A percentile compares a stretch with the other conserved stretches of the same genome.
phyloP scores from a whole-genome alignment of 2,329 filamentous ascomycete genomes.

The Nigrograna mackinnonii region DNA sequence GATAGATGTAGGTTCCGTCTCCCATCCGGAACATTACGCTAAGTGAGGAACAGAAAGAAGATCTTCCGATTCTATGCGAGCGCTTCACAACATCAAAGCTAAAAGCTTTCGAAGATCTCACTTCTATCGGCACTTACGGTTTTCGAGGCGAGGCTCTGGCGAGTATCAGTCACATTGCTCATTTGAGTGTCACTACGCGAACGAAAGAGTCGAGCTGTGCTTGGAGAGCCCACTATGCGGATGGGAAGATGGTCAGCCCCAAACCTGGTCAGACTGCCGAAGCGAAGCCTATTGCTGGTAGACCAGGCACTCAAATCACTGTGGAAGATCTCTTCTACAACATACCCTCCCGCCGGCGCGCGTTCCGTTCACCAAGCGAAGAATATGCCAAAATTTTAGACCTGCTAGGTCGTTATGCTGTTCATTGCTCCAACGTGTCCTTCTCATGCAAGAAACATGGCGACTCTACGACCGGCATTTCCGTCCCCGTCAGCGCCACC shows the following conservation, averaged over 20 bases:
- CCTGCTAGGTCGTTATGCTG: slow-evolving; percentile 87
- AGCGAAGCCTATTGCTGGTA: slow-evolving; percentile 84
- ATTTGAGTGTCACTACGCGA: slow-evolving; percentile 92
- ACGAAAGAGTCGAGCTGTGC: slow-evolving; percentile 86
- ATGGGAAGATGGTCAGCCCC: slow-evolving; percentile 76
- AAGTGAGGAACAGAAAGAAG: slow-evolving; percentile 69
- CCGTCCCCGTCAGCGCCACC: slow-evolving; percentile 73
- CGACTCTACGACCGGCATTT: slow-evolving; percentile 80
- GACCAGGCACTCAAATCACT: slow-evolving; percentile 90
- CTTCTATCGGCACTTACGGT: slow-evolving; percentile 91
- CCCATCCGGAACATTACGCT: slow-evolving; percentile 2
- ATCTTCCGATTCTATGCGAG: slow-evolving; percentile 89
- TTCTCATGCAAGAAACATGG: slow-evolving; percentile 98
- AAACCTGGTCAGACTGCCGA: slow-evolving; percentile 88
- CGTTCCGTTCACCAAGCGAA: slow-evolving; percentile 89
- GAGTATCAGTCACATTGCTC: slow-evolving; percentile 97
- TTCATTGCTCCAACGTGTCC: slow-evolving; percentile 88
- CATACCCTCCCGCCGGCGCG: slow-evolving; percentile 81
- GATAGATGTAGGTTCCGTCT: slow-evolving; percentile 70
- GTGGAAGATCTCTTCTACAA: slow-evolving; percentile 98
- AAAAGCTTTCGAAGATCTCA: slow-evolving; percentile 88
- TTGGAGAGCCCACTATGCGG: slow-evolving; percentile 86
- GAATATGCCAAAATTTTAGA: slow-evolving; percentile 99
- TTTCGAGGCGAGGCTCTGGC: slow-evolving; percentile 95
- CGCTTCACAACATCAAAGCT: slow-evolving; percentile 97